Evolutionary conservation across 495 filamentous ascomycete genomes (phyloP).

Genomic region (Trichoderma reesei): DNA sequence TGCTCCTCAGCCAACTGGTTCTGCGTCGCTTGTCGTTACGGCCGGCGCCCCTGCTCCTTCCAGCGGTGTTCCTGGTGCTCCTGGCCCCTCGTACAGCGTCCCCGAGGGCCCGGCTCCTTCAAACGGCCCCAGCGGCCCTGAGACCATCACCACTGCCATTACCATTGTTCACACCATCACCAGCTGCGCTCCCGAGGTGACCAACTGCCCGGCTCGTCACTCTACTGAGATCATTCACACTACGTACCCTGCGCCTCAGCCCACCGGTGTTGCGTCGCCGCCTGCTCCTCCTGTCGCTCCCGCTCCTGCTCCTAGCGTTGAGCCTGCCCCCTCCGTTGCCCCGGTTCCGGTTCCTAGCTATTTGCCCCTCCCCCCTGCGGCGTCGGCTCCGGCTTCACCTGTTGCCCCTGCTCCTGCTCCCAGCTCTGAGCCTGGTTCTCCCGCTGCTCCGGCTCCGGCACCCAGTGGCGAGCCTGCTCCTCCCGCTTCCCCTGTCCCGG

Average conservation of each 20-base stretch:
- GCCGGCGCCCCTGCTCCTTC: not conserved
- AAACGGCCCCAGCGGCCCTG: conserved; percentile 27
- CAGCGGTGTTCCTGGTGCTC: not conserved
- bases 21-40: no score
- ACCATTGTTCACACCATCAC: conserved; percentile 44
- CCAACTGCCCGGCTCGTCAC: conserved; percentile 47
- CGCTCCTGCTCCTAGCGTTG: not conserved
- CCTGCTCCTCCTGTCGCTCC: not conserved
- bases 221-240: conserved; percentile 47
- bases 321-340: not conserved
- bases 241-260: conserved; percentile 53
- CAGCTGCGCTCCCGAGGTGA: conserved; percentile 51
- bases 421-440: not conserved
- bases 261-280: conserved; percentile 22
- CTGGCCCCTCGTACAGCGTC: not conserved
- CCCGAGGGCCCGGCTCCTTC: not conserved
- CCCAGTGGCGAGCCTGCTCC: not conserved
- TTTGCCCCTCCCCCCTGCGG: not conserved
- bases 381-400: not conserved
- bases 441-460: not conserved
- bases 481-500: not conserved
- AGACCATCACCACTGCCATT: conserved; percentile 34
- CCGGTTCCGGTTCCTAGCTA: no score
- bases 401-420: not conserved
- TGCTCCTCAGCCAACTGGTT: no score